Percentiles rank a stretch among this genome's conserved stretches.
Conservation (phyloP, 2,329 filamentous ascomycete species). For the Aureobasidium uvarum region DNA sequence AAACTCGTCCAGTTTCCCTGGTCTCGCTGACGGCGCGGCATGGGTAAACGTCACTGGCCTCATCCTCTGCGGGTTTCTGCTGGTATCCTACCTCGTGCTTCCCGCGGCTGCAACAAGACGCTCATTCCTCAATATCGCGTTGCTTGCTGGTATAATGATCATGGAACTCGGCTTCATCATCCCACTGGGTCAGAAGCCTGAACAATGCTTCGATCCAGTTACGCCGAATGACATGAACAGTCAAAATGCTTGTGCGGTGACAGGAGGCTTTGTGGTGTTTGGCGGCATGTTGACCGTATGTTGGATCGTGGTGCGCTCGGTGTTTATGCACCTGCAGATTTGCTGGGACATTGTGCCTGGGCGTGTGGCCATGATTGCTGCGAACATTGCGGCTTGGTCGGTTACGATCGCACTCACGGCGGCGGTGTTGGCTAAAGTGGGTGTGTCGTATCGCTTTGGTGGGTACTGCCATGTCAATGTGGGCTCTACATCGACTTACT, state of each 20-base stretch:
- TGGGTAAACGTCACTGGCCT: constrained; percentile 74
- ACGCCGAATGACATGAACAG: constrained; percentile 81
- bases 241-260: constrained; percentile 72
- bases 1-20: constrained; percentile 54
- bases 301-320: constrained; percentile 65
- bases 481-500: constrained; percentile 41
- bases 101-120: constrained; percentile 77
- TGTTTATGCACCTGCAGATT: constrained; percentile 43
- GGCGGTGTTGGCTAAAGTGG: constrained; percentile 46
- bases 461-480: constrained; percentile 84
- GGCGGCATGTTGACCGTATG: constrained; percentile 76
- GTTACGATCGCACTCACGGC: constrained; percentile 37
- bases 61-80: constrained; percentile 67
- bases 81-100: constrained; percentile 72
- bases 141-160: constrained; percentile 66
- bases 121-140: constrained; percentile 80
- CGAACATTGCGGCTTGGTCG: constrained; percentile 37
- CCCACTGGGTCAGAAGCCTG: constrained; percentile 68
- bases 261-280: constrained; percentile 71
- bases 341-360: constrained; percentile 41
- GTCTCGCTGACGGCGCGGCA: constrained; percentile 65
- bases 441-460: constrained; percentile 63
- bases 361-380: constrained; percentile 35
- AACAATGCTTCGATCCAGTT: constrained; percentile 77
- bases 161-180: constrained; percentile 85